phyloP scores from a whole-genome alignment of 2,329 filamentous ascomycete genomes.

The Fusarium xylarioides region DNA sequence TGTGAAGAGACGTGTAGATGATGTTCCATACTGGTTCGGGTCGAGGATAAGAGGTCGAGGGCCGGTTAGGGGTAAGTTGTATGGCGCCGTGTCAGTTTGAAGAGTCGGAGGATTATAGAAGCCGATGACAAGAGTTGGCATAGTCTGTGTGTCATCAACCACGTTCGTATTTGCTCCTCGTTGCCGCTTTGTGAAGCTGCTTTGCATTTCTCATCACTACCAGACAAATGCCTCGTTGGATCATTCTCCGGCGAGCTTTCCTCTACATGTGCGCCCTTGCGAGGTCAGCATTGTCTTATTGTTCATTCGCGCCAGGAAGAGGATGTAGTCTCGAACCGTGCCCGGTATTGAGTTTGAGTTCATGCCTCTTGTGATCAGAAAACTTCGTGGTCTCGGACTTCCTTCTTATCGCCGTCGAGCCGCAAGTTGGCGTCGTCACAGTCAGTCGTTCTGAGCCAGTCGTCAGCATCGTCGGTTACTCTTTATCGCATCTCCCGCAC shows the following conservation, averaged over 20 bases:
- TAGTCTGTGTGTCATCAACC: not conserved
- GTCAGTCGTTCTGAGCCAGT: not conserved
- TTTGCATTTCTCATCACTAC: fast-evolving
- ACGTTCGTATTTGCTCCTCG: fast-evolving
- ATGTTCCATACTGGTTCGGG: not conserved
- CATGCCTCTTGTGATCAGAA: no score
- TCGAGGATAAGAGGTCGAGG: fast-evolving
- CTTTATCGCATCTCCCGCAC: not conserved
- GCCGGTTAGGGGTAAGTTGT: fast-evolving
- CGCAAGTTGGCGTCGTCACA: not conserved
- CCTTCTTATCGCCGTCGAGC: not conserved
- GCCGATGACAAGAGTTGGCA: no score
- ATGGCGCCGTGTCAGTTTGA: not conserved
- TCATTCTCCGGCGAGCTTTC: fast-evolving
- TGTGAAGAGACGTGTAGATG: not conserved
- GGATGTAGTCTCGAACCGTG: not conserved
- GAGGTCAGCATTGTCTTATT: not conserved
- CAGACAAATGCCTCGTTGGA: not conserved
- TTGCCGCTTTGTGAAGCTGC: fast-evolving
- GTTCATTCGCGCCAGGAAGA: not conserved
- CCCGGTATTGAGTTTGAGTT: not conserved
- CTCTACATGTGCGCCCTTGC: no score
- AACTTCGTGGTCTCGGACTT: not conserved
- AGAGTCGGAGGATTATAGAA: not conserved
- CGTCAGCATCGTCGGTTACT: not conserved